A percentile compares a stretch with the other conserved stretches of the same genome.
Conservation (phyloP, 139 green algal species). For the Diplosphaera chodatii region DNA sequence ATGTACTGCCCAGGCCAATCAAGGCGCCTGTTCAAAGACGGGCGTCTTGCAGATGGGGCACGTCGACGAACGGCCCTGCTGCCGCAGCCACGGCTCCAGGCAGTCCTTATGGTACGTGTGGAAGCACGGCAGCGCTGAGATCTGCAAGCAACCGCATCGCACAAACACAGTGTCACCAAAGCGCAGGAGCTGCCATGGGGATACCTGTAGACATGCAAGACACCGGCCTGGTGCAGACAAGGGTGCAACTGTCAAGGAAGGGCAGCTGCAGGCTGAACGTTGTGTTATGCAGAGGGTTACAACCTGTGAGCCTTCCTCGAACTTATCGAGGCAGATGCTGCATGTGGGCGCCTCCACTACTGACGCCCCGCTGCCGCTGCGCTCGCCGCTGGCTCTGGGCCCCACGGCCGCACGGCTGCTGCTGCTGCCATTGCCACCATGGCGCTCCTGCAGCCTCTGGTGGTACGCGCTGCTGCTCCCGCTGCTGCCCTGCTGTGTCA, state of each 20-base stretch:
- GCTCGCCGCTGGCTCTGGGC: neutral
- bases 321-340: conserved; percentile 11
- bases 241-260: too few relatives aligned
- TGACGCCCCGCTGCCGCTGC: too few relatives aligned
- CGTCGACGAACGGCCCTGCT: conserved; percentile 18
- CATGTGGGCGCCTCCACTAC: neutral
- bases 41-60: conserved; percentile 46
- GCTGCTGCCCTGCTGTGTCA: neutral
- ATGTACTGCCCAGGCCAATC: too few relatives aligned
- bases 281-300: too few relatives aligned
- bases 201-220: too few relatives aligned
- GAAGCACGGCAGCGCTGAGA: conserved; percentile 33
- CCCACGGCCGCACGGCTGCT: too few relatives aligned
- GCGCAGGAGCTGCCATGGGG: too few relatives aligned
- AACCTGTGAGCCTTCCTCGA: neutral
- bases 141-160: too few relatives aligned
- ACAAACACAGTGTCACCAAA: too few relatives aligned
- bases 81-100: conserved; percentile 36
- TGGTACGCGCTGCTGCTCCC: neutral
- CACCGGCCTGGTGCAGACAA: too few relatives aligned
- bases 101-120: conserved; percentile 35
- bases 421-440: neutral
- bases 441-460: neutral
- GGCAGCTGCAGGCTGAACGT: too few relatives aligned
- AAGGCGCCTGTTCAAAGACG: conserved; percentile 15